phyloP scores from a whole-genome alignment of 352 stramenopile species.

The Globisporangium paroecandrum region DNA sequence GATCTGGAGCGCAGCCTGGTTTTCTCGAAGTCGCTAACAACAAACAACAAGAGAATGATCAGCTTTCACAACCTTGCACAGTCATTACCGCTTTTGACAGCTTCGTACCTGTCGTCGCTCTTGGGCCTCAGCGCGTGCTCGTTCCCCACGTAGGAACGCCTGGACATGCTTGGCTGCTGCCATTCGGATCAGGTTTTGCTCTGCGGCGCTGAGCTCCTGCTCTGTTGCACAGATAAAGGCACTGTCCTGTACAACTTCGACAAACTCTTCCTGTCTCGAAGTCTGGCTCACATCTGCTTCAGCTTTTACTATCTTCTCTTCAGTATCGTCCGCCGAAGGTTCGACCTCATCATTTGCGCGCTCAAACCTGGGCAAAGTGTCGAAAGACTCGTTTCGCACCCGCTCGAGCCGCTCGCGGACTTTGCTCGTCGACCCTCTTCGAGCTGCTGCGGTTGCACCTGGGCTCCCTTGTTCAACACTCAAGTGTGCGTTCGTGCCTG shows the following conservation, averaged over 20 bases:
- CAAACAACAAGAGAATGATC: not conserved
- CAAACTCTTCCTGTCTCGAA: conserved; percentile 4
- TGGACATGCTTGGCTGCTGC: conserved; percentile 32
- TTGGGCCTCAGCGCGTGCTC: conserved; percentile 22
- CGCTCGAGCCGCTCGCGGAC: conserved; percentile 32
- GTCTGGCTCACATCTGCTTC: not conserved
- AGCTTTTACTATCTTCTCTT: not conserved
- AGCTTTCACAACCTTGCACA: not conserved
- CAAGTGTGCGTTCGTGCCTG: not conserved
- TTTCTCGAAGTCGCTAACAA: conserved; percentile 14
- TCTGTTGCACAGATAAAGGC: conserved; percentile 23
- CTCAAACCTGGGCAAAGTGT: conserved; percentile 5
- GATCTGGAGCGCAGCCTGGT: conserved; percentile 22
- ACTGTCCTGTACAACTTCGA: conserved; percentile 22
- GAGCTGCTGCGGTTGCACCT: conserved; percentile 1
- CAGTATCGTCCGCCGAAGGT: not conserved
- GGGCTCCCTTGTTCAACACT: not conserved
- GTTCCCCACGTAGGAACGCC: conserved; percentile 28
- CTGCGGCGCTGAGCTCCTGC: conserved; percentile 12
- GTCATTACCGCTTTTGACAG: not conserved
- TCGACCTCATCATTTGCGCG: not conserved
- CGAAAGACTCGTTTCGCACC: conserved; percentile 19
- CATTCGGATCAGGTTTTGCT: conserved; percentile 22
- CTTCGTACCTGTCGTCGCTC: conserved; percentile 4
- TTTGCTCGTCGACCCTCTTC: conserved; percentile 25